Evolutionary conservation across 140 eudicot genomes (phyloP).

Genomic region (Eryngium alpinum): DNA sequence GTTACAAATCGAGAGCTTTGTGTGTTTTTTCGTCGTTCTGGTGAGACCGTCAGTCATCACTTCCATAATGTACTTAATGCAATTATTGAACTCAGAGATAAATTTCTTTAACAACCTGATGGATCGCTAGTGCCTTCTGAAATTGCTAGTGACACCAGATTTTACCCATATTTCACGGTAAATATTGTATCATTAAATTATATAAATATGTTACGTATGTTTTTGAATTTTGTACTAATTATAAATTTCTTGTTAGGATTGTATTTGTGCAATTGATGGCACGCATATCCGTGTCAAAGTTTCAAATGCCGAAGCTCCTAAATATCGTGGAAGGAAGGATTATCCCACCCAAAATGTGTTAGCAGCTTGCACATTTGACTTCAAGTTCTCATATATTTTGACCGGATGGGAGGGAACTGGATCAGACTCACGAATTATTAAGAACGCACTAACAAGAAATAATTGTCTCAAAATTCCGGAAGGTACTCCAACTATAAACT

Average conservation of each 20-base stretch:
- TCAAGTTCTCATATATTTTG: not conserved
- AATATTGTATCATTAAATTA: not conserved
- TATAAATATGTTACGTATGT: not conserved
- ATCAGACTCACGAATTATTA: slow-evolving; percentile 1
- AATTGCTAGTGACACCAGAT: not conserved
- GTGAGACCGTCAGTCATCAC: not conserved
- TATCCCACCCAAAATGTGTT: not conserved
- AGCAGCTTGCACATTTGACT: not conserved
- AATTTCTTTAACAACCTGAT: not conserved
- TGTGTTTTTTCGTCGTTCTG: no score
- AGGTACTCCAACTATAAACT: not conserved
- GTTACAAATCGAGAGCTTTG: not conserved
- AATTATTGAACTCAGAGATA: not conserved
- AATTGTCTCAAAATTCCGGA: not conserved
- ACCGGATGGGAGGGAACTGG: not conserved
- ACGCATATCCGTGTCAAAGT: not conserved
- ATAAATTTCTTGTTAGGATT: not conserved
- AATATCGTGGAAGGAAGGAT: not conserved
- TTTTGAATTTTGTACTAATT: not conserved
- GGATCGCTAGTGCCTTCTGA: not conserved
- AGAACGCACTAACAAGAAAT: not conserved
- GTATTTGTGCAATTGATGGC: not conserved
- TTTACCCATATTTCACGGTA: not conserved
- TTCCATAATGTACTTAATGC: not conserved
- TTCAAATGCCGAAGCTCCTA: not conserved